phyloP scores from a whole-genome alignment of 2,329 filamentous ascomycete genomes.

The Harringtonia lauricola region DNA sequence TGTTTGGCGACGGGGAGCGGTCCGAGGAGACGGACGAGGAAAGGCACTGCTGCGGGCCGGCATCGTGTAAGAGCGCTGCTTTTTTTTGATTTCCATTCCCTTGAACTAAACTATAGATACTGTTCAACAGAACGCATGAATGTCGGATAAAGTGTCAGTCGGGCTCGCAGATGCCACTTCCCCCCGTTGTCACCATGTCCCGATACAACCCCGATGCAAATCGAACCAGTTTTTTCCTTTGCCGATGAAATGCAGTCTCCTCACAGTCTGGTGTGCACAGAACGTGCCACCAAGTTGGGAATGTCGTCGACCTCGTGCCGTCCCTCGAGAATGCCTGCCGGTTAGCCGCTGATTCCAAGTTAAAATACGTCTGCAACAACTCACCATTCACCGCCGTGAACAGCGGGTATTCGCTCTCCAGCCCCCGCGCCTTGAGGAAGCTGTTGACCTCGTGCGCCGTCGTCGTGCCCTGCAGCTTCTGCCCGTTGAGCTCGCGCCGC shows the following conservation, averaged over 20 bases:
- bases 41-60: constrained; percentile 1
- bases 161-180: no score
- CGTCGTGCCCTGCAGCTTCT: constrained; percentile 90
- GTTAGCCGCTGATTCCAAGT: not conserved
- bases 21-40: constrained; percentile 25
- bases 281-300: constrained; percentile 47
- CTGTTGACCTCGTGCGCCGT: constrained; percentile 86
- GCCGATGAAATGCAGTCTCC: not conserved
- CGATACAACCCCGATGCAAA: no score
- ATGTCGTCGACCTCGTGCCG: constrained; percentile 71
- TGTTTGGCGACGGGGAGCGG: constrained; percentile 82
- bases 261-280: constrained; percentile 4
- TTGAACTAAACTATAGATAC: no score
- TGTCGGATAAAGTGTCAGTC: no score
- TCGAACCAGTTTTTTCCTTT: no score
- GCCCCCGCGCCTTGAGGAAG: constrained; percentile 68
- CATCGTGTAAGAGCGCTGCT: no score
- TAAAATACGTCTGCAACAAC: not conserved
- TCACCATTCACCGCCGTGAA: constrained; percentile 73
- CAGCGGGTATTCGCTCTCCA: constrained; percentile 78
- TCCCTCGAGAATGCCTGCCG: constrained; percentile 57
- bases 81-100: not conserved
- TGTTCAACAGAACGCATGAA: no score
- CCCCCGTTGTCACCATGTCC: no score
- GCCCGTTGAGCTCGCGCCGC: constrained; percentile 80